Evolutionary conservation across 2,329 filamentous ascomycete genomes (phyloP).

Genomic region (Microsporum audouinii): DNA sequence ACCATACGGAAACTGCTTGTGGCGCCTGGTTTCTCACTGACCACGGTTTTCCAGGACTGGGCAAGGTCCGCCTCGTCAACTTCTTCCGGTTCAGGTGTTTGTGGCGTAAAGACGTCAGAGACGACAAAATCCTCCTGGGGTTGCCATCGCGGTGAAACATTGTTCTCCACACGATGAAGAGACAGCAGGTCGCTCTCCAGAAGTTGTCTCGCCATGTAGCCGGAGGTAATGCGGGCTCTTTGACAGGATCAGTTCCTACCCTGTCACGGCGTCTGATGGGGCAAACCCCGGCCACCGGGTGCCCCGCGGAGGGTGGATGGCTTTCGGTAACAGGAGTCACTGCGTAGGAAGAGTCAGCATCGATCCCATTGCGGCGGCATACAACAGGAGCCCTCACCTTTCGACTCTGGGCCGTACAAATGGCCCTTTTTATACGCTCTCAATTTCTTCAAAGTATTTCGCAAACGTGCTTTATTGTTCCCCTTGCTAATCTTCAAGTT

Average conservation of each 20-base stretch:
- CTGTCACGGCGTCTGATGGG: neutral
- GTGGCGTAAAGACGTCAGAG: conserved; percentile 15
- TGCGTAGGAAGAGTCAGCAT: neutral
- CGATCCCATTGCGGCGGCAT: neutral
- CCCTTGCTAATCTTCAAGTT: conserved; percentile 18
- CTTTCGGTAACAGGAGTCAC: neutral
- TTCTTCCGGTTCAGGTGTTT: conserved; percentile 7
- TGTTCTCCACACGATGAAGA: conserved; percentile 1
- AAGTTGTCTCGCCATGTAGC: conserved; percentile 5
- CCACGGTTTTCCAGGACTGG: neutral
- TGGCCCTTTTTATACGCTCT: neutral
- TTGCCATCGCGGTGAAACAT: conserved; percentile 9
- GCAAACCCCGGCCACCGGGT: too few species aligned
- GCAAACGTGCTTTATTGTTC: neutral
- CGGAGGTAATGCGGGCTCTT: neutral
- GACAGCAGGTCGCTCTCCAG: conserved; percentile 8
- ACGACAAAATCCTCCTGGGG: conserved; percentile 15
- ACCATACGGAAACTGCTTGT: conserved; percentile 10
- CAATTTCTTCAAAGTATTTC: neutral
- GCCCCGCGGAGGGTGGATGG: neutral
- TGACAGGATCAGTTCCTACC: neutral
- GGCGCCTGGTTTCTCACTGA: neutral
- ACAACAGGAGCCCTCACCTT: neutral
- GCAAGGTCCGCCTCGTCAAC: neutral
- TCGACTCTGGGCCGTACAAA: neutral